phyloP scores from a whole-genome alignment of 2,329 filamentous ascomycete genomes.

The Botrytis elliptica region DNA sequence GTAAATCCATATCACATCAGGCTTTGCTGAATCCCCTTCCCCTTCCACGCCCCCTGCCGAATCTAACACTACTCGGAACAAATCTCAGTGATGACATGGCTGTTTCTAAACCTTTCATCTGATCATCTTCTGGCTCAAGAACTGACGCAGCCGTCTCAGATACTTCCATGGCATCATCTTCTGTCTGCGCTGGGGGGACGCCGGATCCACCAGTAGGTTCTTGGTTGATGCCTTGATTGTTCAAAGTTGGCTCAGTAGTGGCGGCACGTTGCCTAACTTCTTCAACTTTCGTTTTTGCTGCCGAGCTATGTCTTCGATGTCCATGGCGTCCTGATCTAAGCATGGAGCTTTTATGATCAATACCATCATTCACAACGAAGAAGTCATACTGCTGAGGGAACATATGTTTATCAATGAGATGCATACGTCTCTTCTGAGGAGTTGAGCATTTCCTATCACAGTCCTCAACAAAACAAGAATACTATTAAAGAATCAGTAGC shows the following conservation, averaged over 20 bases:
- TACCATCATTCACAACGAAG: conserved; percentile 80
- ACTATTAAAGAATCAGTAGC: conserved; percentile 50
- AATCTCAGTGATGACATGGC: conserved; percentile 73
- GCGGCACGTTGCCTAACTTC: conserved; percentile 31
- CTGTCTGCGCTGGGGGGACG: background rate
- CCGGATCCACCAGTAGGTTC: background rate
- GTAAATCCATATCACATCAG: conserved; percentile 22
- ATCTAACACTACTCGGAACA: conserved; percentile 64
- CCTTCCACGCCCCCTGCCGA: conserved; percentile 47
- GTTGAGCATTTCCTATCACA: conserved; percentile 85
- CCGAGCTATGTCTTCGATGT: conserved; percentile 50
- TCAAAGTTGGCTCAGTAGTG: conserved; percentile 16
- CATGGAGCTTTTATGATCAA: conserved; percentile 80
- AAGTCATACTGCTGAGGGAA: conserved; percentile 91
- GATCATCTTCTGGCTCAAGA: conserved; percentile 26
- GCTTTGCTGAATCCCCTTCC: conserved; percentile 37
- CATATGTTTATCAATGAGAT: conserved; percentile 91
- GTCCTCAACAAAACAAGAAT: conserved; percentile 82
- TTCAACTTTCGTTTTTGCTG: conserved; percentile 34
- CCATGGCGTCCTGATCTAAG: conserved; percentile 58
- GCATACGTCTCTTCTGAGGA: conserved; percentile 78
- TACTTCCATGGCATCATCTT: conserved; percentile 52
- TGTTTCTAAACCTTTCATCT: conserved; percentile 61
- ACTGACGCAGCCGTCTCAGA: conserved; percentile 51
- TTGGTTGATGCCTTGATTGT: background rate